Conservation (phyloP, 768 basidiomycete species). For the Leccinum truebloodii region DNA sequence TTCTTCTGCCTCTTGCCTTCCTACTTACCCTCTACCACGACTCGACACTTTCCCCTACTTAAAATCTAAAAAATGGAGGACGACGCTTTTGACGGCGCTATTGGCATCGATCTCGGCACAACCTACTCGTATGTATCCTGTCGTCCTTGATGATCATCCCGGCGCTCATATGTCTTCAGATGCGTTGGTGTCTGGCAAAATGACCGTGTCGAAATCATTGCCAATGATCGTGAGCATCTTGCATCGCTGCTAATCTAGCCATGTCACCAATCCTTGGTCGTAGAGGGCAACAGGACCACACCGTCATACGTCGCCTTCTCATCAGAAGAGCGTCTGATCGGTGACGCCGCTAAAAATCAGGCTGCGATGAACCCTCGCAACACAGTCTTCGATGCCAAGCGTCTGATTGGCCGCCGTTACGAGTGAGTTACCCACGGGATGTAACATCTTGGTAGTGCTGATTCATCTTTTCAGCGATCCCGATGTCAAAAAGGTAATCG, state of each 20-base stretch:
- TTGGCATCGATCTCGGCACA: slow-evolving; percentile 97
- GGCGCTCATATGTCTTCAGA: slow-evolving; percentile 43
- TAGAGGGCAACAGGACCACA: slow-evolving; percentile 98
- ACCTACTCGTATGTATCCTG: slow-evolving; percentile 81
- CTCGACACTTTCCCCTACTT: slow-evolving; percentile 30
- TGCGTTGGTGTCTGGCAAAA: slow-evolving; percentile 99
- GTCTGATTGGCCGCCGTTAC: slow-evolving; percentile 95
- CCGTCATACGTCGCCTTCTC: slow-evolving; percentile 99
- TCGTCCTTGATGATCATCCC: slow-evolving; percentile 18
- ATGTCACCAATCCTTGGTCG: slow-evolving; percentile 5
- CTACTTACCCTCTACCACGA: slow-evolving; percentile 35
- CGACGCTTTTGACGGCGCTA: slow-evolving; percentile 85
- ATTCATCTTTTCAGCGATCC: slow-evolving; percentile 61
- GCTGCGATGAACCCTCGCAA: slow-evolving; percentile 99
- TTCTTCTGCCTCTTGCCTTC: slow-evolving; percentile 22
- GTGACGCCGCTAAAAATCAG: slow-evolving; percentile 99
- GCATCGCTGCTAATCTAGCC: not conserved
- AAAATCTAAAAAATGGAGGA: slow-evolving; percentile 75
- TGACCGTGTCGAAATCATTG: slow-evolving; percentile 99
- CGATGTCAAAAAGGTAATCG: slow-evolving; percentile 80
- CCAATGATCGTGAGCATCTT: slow-evolving; percentile 80
- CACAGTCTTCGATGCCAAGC: slow-evolving; percentile 99
- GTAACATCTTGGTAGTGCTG: not conserved
- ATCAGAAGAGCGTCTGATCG: slow-evolving; percentile 92
- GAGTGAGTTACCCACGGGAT: slow-evolving; percentile 56